Evolutionary conservation across 768 basidiomycete genomes (phyloP), one percentile per base, ranked within the genome.

Genomic region (Hortiboletus campestris): DNA sequence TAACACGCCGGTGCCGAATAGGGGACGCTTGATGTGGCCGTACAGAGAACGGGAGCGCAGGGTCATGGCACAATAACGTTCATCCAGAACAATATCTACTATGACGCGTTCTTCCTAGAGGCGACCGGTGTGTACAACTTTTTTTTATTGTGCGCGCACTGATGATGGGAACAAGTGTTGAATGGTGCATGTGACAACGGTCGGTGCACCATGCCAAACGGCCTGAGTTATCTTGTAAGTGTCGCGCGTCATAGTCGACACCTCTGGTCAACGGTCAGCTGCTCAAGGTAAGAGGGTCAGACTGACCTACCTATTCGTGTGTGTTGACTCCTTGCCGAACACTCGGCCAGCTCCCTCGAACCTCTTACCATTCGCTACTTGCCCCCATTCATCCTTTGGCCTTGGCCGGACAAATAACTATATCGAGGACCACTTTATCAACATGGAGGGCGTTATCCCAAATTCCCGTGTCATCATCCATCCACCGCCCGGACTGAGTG

Each of bases 341-440:
- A 93, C 94, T 97, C 51, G 89, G 87, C 9, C 96, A 99, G 72
- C 83, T 98, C 6, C 87, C 97, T 4, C 94, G 96, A 67, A 91
- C 94, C 3, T 84, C 91, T 0, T 98, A 98, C 71, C 90, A 96
- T 51, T 80, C 95, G 14, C 80, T 98, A 11, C 83, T 88, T 51
- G 87, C 92, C 1, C 97, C 97, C 1, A 98, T 67, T 84, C 94
- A 2, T 97, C 94, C 80, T 91, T 98, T 67, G 96, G 97, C 1
- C 84, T 99, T 9, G 97, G 96, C 0, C 85, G 97, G 40, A 98
- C 95, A 16, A 99, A 99, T 73, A 99, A 99, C 70, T 99, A 99
- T 74, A 94, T 99, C 65, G 97, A 99, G 79, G 67, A 85, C 34
- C 92, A 96, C 67, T 92, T 79, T 61, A 94, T 96, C 69, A 87